Evolutionary conservation across 2,329 filamentous ascomycete species (phyloP).

Genomic region (Penicillium aurantiogriseum): DNA sequence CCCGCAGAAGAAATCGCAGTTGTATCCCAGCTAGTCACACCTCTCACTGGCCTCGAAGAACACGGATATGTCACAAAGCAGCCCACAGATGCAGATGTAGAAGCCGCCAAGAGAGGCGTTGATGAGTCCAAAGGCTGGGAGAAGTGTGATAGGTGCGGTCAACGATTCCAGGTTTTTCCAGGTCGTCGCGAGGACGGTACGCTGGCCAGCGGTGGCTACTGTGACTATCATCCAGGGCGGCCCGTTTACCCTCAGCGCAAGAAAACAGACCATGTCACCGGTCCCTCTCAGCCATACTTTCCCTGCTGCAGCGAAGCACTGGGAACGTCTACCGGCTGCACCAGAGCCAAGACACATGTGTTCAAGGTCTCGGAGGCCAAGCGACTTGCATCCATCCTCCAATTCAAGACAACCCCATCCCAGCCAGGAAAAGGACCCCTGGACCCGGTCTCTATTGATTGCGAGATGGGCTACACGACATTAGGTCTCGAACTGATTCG

Average conservation of each 20-base stretch:
- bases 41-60: slow-evolving; percentile 61
- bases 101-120: slow-evolving; percentile 63
- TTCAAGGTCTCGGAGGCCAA: slow-evolving; percentile 79
- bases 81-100: slow-evolving; percentile 66
- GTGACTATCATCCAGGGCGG: slow-evolving; percentile 78
- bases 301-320: slow-evolving; percentile 75
- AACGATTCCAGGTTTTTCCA: slow-evolving; percentile 88
- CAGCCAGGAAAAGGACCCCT: slow-evolving; percentile 32
- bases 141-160: slow-evolving; percentile 79
- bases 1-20: slow-evolving; percentile 66
- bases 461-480: slow-evolving; percentile 96
- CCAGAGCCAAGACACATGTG: slow-evolving; percentile 69
- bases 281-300: slow-evolving; percentile 62
- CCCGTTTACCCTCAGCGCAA: slow-evolving; percentile 58
- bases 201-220: slow-evolving; percentile 72
- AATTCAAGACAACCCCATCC: slow-evolving; percentile 73
- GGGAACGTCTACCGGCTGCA: slow-evolving; percentile 74
- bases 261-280: slow-evolving; percentile 55
- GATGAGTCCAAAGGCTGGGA: slow-evolving; percentile 74
- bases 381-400: slow-evolving; percentile 72
- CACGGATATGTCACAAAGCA: slow-evolving; percentile 72
- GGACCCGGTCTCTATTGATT: slow-evolving; percentile 76
- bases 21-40: slow-evolving; percentile 61
- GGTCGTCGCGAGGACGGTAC: slow-evolving; percentile 75
- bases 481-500: slow-evolving; percentile 85